phyloP scores from a whole-genome alignment of 2,329 filamentous ascomycete species.

The Coniochaeta ligniaria region DNA sequence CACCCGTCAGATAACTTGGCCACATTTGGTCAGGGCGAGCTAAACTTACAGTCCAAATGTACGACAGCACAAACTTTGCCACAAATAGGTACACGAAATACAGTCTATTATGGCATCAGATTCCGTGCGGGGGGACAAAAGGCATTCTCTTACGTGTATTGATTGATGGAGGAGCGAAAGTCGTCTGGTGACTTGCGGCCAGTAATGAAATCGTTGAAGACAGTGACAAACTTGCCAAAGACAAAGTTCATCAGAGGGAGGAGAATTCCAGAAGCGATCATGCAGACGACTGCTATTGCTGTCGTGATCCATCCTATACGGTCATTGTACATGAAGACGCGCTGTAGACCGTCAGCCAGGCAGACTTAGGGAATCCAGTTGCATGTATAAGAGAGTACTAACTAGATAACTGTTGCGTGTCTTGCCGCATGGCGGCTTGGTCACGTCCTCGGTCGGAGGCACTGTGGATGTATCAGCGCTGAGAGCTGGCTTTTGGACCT shows the following conservation, averaged over 20 bases:
- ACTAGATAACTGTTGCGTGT: conserved; percentile 4
- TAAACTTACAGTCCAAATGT: conserved; percentile 22
- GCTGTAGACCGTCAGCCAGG: not conserved
- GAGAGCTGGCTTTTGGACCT: not conserved
- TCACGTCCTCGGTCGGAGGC: not conserved
- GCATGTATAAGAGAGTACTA: not conserved
- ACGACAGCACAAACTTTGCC: conserved; percentile 38
- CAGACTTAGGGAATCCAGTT: not conserved
- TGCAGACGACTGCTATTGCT: not conserved
- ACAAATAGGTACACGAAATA: conserved; percentile 51
- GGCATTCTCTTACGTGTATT: conserved; percentile 13
- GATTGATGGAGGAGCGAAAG: conserved; percentile 18
- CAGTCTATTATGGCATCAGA: conserved; percentile 24
- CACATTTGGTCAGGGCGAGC: not conserved
- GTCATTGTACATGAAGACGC: conserved; percentile 1
- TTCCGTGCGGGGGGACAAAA: not conserved
- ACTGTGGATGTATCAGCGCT: not conserved
- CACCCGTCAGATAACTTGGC: not conserved
- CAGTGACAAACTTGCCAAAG: conserved; percentile 40
- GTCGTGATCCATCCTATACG: not conserved
- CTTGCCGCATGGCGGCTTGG: not conserved
- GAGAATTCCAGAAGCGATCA: not conserved
- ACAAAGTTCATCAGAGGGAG: conserved; percentile 39
- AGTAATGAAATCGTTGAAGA: conserved; percentile 33
- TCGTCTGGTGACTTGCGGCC: conserved; percentile 21